Evolutionary conservation across 2,329 filamentous ascomycete species (phyloP).

Genomic region (Neodidymelliopsis sp.): DNA sequence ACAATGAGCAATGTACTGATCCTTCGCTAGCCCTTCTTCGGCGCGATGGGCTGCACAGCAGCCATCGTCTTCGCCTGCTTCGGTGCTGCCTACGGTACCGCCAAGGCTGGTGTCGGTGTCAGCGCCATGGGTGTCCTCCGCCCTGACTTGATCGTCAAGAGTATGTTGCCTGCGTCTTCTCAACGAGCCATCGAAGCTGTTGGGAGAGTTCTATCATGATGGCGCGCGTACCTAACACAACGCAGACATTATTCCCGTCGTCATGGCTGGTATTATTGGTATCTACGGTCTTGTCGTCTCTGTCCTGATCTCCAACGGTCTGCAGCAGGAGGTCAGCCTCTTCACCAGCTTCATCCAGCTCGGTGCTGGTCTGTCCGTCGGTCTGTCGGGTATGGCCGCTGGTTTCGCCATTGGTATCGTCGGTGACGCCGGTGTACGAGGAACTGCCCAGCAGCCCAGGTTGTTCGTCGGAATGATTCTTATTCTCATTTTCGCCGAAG

Average conservation of each 20-base stretch:
- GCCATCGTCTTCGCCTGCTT: conserved; percentile 97
- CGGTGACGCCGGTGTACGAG: conserved; percentile 85
- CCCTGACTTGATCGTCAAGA: conserved; percentile 99
- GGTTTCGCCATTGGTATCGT: conserved; percentile 74
- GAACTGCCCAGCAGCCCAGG: conserved; percentile 82
- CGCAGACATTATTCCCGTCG: conserved; percentile 96
- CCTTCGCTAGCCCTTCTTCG: conserved; percentile 79
- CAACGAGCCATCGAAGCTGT: not conserved
- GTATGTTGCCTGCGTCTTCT: conserved; percentile 64
- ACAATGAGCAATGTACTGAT: conserved; percentile 30
- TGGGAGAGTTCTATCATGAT: not conserved
- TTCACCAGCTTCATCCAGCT: conserved; percentile 63
- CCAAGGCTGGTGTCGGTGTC: conserved; percentile 99
- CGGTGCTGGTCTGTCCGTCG: conserved; percentile 63
- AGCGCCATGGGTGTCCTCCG: conserved; percentile 97
- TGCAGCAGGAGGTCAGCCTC: conserved; percentile 56
- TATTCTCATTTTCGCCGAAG: conserved; percentile 99
- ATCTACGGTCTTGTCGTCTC: conserved; percentile 73
- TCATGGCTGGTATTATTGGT: conserved; percentile 99
- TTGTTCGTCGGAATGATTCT: conserved; percentile 98
- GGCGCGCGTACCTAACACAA: conserved; percentile 18
- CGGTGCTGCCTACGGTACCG: conserved; percentile 96
- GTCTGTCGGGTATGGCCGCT: conserved; percentile 89
- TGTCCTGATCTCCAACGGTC: conserved; percentile 62
- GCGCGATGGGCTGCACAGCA: conserved; percentile 94